Base-by-base conservation (phyloP, 2,329 filamentous ascomycete genomes). In the Aureobasidium lini region DNA sequence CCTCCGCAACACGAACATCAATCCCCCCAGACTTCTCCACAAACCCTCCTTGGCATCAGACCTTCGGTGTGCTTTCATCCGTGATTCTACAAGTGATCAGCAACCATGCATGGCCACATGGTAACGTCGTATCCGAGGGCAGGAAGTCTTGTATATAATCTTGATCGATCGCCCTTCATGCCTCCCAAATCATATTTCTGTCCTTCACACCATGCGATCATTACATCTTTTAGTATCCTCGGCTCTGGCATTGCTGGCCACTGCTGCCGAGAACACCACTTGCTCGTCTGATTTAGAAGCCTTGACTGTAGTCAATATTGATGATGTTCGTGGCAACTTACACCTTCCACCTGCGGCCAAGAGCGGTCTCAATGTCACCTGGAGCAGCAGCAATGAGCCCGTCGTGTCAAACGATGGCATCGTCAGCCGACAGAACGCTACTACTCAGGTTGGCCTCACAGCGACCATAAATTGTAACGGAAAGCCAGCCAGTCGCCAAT, bases 11-110 rank as follows among this genome's bases (percentile, higher is more conserved):
- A 23, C 42, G 16, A 44, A 28, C 42, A 23, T 16, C 7, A 4
- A 44, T 29, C 37, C 29, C 47, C 49, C 7, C 16, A 42, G n/a
- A 23, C 7, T 16, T 36, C 46, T 36, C 46, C 46, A 23, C n/a
- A 15, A 50, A 32, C 31, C 6, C 4, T 53, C 23, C 49, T 53
- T 42, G 49, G 49, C 49, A 18, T 40, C 28, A 32, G 42, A 16
- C 15, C 49, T 44, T 44, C 52, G 52, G 40, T 47, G 39, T 46
- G 42, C 32, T 47, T 57, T 57, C 53, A 39, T 18, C 53, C 53
- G 53, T 47, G 31, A 9, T 7, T 39, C 32, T 31, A 6, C n/a
- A 42, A 42, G 39, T 57, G 53, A 57, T 57, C 53, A 43, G 15
- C 53, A 18, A 10, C 13, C 18, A 31, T 47, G 52, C 42, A 47